A percentile compares a stretch with the other conserved stretches of the same genome.
Evolutionary conservation across 2,329 filamentous ascomycete genomes (phyloP).

Genomic region (Sphaerulina populicola): DNA sequence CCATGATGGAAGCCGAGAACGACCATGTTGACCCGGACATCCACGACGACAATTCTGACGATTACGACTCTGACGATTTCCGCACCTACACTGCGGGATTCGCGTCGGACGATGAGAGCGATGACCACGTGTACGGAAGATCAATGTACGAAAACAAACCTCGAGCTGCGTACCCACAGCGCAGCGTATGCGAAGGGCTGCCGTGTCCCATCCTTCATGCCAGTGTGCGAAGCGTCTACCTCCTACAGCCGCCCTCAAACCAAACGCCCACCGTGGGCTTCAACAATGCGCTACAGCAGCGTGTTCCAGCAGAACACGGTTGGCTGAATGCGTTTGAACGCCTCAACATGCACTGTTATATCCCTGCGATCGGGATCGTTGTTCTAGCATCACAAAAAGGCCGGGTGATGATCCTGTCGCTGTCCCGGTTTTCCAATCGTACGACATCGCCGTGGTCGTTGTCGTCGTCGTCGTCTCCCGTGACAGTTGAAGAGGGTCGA

Average conservation of each 20-base stretch:
- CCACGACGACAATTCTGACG: not conserved
- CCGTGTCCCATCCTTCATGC: constrained; percentile 37
- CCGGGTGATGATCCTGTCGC: constrained; percentile 52
- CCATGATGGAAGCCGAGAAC: not conserved
- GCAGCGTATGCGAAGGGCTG: constrained; percentile 26
- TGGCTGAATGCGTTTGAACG: constrained; percentile 40
- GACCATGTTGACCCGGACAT: not conserved
- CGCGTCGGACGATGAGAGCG: constrained; percentile 21
- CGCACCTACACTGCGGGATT: constrained; percentile 5
- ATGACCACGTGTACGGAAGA: constrained; percentile 25
- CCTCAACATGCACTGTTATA: constrained; percentile 54
- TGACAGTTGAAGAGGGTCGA: constrained; percentile 11
- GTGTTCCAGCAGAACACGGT: constrained; percentile 25
- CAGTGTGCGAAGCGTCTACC: constrained; percentile 38
- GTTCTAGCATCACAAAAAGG: constrained; percentile 60
- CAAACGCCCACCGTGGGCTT: constrained; percentile 32
- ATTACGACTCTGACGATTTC: too few species aligned
- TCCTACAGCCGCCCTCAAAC: constrained; percentile 34
- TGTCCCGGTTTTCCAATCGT: constrained; percentile 41
- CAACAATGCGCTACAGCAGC: constrained; percentile 31
- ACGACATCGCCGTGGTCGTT: not conserved
- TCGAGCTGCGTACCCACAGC: constrained; percentile 21
- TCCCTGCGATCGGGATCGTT: constrained; percentile 63
- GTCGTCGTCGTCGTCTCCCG: constrained; percentile 6
- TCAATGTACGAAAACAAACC: constrained; percentile 25